Evolutionary conservation across 345 rosid species (phyloP).

Genomic region (Lenwebbia sp.): DNA sequence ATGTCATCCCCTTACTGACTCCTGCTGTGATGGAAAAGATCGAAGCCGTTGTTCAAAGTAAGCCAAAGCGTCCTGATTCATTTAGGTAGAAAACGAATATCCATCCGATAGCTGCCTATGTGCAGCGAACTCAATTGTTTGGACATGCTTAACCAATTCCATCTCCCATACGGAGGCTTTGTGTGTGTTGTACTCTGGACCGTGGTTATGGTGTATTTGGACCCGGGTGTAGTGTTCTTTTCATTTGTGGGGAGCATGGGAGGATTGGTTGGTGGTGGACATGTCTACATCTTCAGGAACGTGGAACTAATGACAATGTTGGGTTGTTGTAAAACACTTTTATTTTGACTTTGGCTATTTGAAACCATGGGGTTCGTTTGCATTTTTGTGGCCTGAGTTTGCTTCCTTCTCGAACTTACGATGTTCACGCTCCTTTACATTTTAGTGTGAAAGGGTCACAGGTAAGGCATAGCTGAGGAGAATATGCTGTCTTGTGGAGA

Average conservation of each 20-base stretch:
- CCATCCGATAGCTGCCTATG: neutral
- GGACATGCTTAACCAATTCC: neutral
- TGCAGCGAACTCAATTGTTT: neutral
- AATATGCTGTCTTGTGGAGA: neutral
- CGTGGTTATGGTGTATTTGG: neutral
- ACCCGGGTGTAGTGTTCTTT: neutral
- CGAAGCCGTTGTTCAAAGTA: constrained; percentile 70
- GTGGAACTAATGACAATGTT: neutral
- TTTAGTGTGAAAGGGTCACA: neutral
- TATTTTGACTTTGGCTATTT: neutral
- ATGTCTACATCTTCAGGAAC: neutral
- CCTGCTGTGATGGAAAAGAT: constrained; percentile 88
- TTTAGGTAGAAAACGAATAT: constrained; percentile 32
- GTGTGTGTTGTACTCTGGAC: neutral
- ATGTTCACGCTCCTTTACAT: neutral
- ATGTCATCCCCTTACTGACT: constrained; percentile 73
- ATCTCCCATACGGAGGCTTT: neutral
- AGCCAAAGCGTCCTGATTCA: constrained; percentile 86
- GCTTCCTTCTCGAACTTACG: neutral
- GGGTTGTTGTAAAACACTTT: neutral
- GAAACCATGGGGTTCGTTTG: neutral
- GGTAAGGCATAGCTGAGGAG: neutral
- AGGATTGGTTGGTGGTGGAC: neutral
- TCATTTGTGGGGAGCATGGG: neutral
- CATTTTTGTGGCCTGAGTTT: neutral